Evolutionary conservation across 2,329 filamentous ascomycete genomes (phyloP), one percentile per base, ranked within the genome.

Genomic region (Colletotrichum brevisporum): DNA sequence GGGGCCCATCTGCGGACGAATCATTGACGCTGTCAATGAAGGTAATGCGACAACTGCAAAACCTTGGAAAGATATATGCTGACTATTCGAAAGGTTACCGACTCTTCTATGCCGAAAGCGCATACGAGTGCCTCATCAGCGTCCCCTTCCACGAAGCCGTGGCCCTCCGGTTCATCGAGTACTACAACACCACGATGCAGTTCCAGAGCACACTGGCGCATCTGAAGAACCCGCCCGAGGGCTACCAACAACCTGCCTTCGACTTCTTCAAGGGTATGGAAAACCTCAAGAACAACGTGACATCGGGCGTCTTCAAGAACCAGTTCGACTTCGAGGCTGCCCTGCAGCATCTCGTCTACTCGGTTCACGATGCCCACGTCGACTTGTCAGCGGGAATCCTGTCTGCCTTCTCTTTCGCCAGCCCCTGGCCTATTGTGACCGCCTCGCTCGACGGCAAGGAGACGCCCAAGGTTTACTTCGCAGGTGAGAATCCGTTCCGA

Each of bases 171-270:
- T 63, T 67, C 16, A 67, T 67, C 51, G 64, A 63, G 6, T 67
- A 67, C 12, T 67, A 67, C 59, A 67, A 67, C 45, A 51, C 51
- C 16, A 67, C 64, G n/a, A 67, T 67, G 64, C 59, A 67, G 16
- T 67, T 67, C 15, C 64, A 67, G 24, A 67, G 64, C 18, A 67
- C 64, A 1, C 26, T 67, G 16, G 52, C 27, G 16, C 45, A 63
- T 9, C 59, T 67, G 26, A 67, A 63, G 15, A 63, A 39, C 18
- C 64, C 64, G 21, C 64, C 64, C 4, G 45, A 63, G 8, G 51
- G 64, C 9, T 67, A 67, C 6, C 64, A 67, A 18, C 64, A 67
- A 13, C 64, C 64, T 9, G 58, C 64, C 1, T 67, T 57, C 18
- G 64, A 67, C 43, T 50, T 67, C 5, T 18, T 51, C n/a, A 5